These are phyloP conservation scores for Acer negundo DNA, from an alignment of 345 rosid genomes.

Conservation along the genomic window DNA sequence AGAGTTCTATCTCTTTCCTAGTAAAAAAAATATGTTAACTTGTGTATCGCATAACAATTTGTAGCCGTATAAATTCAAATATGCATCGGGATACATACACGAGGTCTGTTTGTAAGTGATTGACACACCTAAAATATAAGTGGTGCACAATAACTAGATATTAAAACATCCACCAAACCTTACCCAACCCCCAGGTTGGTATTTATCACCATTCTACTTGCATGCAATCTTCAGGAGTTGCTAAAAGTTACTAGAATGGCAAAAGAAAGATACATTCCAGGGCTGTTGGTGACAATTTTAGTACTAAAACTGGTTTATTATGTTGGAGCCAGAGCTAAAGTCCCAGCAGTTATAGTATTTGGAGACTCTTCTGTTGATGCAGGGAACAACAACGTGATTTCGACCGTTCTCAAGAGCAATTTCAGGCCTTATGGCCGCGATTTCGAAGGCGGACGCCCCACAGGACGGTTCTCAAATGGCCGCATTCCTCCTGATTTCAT, in stretches of 20 bases:
- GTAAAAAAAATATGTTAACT: too few species aligned
- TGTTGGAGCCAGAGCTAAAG: conserved; percentile 18
- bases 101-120: too few species aligned
- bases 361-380: conserved; percentile 64
- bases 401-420: conserved; percentile 53
- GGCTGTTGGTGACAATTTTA: conserved; percentile 13
- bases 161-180: conserved; percentile 18
- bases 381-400: conserved; percentile 52
- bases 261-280: neutral
- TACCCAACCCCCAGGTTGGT: neutral
- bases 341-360: conserved; percentile 54
- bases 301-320: neutral
- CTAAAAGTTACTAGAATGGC: neutral
- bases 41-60: too few species aligned
- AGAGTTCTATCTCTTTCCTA: neutral
- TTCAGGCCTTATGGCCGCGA: conserved; percentile 61
- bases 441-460: conserved; percentile 43
- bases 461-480: conserved; percentile 64
- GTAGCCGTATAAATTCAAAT: too few species aligned
- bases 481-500: conserved; percentile 54
- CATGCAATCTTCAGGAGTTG: neutral
- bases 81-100: too few species aligned
- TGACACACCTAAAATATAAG: neutral
- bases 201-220: neutral
- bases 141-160: neutral